phyloP scores from a whole-genome alignment of 257 asterid species.

The Solanum clarkiae region DNA sequence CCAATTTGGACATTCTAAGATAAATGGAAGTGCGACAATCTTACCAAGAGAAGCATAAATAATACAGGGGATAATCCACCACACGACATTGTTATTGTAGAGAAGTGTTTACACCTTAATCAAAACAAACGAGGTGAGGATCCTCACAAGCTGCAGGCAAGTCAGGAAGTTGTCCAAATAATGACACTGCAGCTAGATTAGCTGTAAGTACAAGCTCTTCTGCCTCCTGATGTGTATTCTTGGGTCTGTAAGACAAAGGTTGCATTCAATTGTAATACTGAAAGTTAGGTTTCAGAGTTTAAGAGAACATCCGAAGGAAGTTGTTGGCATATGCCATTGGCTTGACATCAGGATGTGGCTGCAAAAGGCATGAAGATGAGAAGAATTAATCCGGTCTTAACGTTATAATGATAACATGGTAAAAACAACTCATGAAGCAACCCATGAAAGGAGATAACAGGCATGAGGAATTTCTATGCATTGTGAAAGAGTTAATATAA shows the following conservation, averaged over 20 bases:
- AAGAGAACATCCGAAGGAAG: constrained; percentile 77
- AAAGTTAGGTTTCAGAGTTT: background rate
- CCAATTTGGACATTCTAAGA: background rate
- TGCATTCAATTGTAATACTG: background rate
- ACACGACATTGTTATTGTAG: constrained; percentile 9
- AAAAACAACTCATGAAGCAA: background rate
- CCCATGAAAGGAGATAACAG: background rate
- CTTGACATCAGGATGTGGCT: constrained; percentile 94
- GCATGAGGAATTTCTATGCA: background rate
- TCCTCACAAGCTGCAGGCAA: background rate
- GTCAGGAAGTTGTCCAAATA: background rate
- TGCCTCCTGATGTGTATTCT: background rate
- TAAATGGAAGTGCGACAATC: background rate
- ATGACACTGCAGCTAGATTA: constrained; percentile 9
- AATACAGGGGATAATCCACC: background rate
- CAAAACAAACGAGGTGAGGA: background rate
- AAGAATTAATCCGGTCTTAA: background rate
- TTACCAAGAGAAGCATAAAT: background rate
- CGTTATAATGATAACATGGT: background rate
- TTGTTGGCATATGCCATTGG: constrained; percentile 98
- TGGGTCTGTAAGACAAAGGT: background rate
- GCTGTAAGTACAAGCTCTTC: background rate
- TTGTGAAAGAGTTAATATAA: background rate
- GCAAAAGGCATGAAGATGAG: constrained; percentile 14
- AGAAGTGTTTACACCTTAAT: constrained; percentile 10